phyloP scores from a whole-genome alignment of 2,329 filamentous ascomycete genomes.

The Ceratocystis albifundus region DNA sequence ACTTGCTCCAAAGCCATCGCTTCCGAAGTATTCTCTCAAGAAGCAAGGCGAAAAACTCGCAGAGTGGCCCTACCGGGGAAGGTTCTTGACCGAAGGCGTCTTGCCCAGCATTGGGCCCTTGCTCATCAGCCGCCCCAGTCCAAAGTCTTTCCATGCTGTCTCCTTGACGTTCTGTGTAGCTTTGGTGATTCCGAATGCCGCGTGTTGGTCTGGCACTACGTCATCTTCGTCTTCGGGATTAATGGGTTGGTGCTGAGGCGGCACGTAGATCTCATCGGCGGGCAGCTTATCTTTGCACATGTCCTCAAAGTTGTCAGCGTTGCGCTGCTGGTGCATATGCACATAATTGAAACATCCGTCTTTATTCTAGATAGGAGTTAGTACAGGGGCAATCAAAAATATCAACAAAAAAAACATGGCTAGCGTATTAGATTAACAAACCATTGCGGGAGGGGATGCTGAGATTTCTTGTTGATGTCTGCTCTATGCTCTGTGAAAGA shows the following conservation, averaged over 20 bases:
- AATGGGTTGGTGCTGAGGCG: constrained; percentile 64
- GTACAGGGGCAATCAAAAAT: neutral
- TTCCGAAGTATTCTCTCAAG: neutral
- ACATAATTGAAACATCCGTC: constrained; percentile 65
- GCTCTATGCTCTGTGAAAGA: neutral
- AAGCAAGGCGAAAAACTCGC: neutral
- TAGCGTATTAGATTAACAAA: neutral
- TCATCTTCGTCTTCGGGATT: constrained; percentile 85
- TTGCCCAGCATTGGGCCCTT: constrained; percentile 39
- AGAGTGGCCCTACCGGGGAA: constrained; percentile 25
- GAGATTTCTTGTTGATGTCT: neutral
- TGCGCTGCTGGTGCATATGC: constrained; percentile 59
- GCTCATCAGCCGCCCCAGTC: constrained; percentile 58
- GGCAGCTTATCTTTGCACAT: constrained; percentile 59
- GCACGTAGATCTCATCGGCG: constrained; percentile 74
- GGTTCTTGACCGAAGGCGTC: constrained; percentile 24
- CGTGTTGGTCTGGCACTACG: constrained; percentile 77
- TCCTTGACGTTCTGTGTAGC: constrained; percentile 62
- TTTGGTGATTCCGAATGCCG: constrained; percentile 73
- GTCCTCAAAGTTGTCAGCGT: constrained; percentile 70
- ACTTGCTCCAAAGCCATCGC: neutral
- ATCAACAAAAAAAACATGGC: neutral
- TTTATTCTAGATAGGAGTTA: constrained; percentile 44
- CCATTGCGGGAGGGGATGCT: neutral
- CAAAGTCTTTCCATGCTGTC: constrained; percentile 67